Evolutionary conservation across 306 rosid genomes (phyloP).

Genomic region (Lathyrus tuberosus): DNA sequence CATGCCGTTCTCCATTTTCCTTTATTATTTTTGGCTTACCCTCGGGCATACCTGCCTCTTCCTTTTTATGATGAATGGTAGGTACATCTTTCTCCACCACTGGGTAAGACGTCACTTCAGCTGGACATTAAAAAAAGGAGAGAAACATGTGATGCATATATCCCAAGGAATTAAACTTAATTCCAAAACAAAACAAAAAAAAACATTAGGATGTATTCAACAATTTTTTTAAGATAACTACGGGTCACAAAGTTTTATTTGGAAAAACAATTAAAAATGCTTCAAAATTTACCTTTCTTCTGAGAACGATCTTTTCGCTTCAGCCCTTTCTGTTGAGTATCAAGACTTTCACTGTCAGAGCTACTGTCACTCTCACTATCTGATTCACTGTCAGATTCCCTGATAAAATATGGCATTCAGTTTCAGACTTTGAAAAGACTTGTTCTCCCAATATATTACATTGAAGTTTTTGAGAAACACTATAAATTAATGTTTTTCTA

Average conservation of each 20-base stretch:
- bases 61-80: constrained; percentile 47
- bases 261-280: not conserved
- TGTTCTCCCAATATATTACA: not conserved
- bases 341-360: constrained; percentile 53
- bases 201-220: not conserved
- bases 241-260: not conserved
- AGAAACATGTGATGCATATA: not conserved
- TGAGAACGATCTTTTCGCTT: constrained; percentile 47
- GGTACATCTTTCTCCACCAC: constrained; percentile 42
- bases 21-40: constrained; percentile 48
- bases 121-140: constrained; percentile 33
- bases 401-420: constrained; percentile 38
- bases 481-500: not conserved
- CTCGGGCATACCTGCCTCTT: constrained; percentile 47
- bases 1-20: constrained; percentile 72
- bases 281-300: constrained; percentile 56
- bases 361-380: constrained; percentile 60
- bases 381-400: constrained; percentile 68
- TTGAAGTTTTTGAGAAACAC: not conserved
- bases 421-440: not conserved
- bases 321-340: constrained; percentile 46
- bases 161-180: constrained; percentile 3
- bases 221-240: not conserved
- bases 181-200: not conserved
- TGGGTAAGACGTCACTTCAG: constrained; percentile 46